A percentile compares a stretch with the other conserved stretches of the same genome.
Evolutionary conservation across 495 filamentous ascomycete species (phyloP).

Genomic region (Penicillium steckii): DNA sequence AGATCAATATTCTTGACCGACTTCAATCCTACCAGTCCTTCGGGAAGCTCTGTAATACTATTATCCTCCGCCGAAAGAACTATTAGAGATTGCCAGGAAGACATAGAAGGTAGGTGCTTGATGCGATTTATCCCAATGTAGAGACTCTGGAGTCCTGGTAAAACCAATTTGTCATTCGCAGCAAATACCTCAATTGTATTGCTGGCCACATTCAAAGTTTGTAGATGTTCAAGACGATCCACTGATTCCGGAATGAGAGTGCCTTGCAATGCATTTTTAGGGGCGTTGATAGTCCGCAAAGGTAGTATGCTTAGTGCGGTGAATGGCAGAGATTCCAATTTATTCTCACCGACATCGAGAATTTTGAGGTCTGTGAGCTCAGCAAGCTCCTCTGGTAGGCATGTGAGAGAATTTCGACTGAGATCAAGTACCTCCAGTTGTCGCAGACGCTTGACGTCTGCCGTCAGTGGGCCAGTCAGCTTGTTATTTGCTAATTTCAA

Average conservation of each 20-base stretch:
- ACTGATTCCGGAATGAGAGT: constrained; percentile 64
- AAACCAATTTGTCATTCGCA: constrained; percentile 45
- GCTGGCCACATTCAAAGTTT: constrained; percentile 70
- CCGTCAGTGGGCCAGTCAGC: constrained; percentile 62
- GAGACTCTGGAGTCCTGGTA: constrained; percentile 74
- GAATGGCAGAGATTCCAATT: constrained; percentile 67
- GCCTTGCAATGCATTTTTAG: constrained; percentile 75
- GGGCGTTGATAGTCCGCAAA: constrained; percentile 70
- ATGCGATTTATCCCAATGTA: constrained; percentile 76
- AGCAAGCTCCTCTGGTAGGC: constrained; percentile 66
- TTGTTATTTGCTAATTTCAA: constrained; percentile 79
- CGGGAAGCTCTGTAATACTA: constrained; percentile 67
- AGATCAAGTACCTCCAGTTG: constrained; percentile 80
- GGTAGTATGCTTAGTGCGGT: constrained; percentile 63
- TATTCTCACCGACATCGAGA: constrained; percentile 77
- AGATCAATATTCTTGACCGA: constrained; percentile 75
- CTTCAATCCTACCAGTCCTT: constrained; percentile 65
- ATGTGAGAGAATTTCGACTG: constrained; percentile 74
- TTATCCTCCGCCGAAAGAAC: constrained; percentile 81
- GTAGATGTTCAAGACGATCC: constrained; percentile 57
- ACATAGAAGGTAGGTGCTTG: constrained; percentile 64
- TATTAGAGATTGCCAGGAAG: constrained; percentile 66
- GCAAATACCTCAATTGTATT: constrained; percentile 68
- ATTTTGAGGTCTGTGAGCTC: constrained; percentile 64
- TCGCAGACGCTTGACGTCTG: constrained; percentile 54